Percentiles rank a stretch among this genome's conserved stretches.
Evolutionary conservation across 352 stramenopile species (phyloP).

Genomic region (Globisporangium cederbergense): DNA sequence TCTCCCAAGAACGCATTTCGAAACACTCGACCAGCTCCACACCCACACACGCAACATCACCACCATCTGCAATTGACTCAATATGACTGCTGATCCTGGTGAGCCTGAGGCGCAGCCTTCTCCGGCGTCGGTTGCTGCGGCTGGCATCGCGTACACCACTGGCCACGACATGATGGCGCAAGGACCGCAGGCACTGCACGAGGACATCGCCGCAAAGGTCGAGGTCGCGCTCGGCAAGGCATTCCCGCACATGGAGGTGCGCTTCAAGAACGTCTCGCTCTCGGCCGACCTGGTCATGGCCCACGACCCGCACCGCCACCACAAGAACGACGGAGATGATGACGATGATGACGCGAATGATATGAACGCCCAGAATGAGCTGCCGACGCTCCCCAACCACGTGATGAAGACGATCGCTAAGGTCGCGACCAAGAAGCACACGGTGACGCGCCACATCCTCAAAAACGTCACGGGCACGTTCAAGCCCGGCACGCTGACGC

Average conservation of each 20-base stretch:
- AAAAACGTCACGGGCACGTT: constrained; percentile 29
- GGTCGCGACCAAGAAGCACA: constrained; percentile 15
- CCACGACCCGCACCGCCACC: constrained; percentile 12
- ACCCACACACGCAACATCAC: not conserved
- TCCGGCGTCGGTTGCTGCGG: not conserved
- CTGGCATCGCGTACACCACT: constrained; percentile 24
- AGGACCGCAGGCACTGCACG: constrained; percentile 33
- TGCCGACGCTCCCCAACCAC: constrained; percentile 39
- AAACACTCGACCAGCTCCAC: not conserved
- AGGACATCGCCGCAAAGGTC: constrained; percentile 29
- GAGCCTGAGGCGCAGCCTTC: constrained; percentile 6
- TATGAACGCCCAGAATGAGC: constrained; percentile 21
- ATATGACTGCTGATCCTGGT: constrained; percentile 6
- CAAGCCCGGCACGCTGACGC: constrained; percentile 46
- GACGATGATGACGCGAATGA: not conserved
- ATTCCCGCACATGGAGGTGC: constrained; percentile 49
- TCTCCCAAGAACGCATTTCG: constrained; percentile 1
- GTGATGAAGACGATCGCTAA: constrained; percentile 25
- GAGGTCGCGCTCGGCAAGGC: constrained; percentile 30
- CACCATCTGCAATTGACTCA: not conserved
- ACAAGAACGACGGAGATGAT: not conserved
- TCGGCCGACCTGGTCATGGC: constrained; percentile 31
- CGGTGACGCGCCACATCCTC: constrained; percentile 17
- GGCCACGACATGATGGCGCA: constrained; percentile 27
- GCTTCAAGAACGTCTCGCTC: constrained; percentile 42